A percentile compares a stretch with the other conserved stretches of the same genome.
These are phyloP conservation scores for Taiozyma sp. DNA, from an alignment of 1,139 yeast species.

Conservation along the genomic window DNA sequence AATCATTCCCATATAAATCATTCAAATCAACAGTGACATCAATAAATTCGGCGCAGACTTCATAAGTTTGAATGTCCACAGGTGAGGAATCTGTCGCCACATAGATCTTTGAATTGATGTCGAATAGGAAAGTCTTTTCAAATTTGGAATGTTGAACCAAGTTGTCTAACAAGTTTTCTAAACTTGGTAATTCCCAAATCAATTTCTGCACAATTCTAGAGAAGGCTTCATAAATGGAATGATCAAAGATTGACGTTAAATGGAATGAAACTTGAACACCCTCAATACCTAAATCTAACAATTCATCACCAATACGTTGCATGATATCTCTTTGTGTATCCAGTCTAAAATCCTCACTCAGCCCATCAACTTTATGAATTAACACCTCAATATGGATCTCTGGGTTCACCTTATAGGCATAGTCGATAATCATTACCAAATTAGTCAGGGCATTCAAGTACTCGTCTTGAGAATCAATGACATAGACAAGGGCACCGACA, in stretches of 20 bases:
- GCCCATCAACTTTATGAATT: slow-evolving; percentile 93
- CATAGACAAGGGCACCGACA: slow-evolving; percentile 92
- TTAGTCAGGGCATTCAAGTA: slow-evolving; percentile 88
- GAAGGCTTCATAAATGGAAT: slow-evolving; percentile 93
- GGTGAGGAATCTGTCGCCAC: slow-evolving; percentile 96
- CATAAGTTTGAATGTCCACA: slow-evolving; percentile 92
- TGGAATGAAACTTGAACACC: slow-evolving; percentile 91
- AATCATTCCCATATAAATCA: slow-evolving; percentile 48
- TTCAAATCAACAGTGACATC: slow-evolving; percentile 91
- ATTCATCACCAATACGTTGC: slow-evolving; percentile 93
- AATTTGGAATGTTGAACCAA: slow-evolving; percentile 85
- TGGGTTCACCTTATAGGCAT: slow-evolving; percentile 84
- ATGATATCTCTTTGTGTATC: slow-evolving; percentile 96
- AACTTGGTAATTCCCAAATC: slow-evolving; percentile 81
- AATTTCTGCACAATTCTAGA: slow-evolving; percentile 89
- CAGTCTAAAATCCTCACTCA: slow-evolving; percentile 86
- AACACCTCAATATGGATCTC: slow-evolving; percentile 84
- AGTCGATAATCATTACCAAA: slow-evolving; percentile 82
- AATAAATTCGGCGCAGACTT: slow-evolving; percentile 94
- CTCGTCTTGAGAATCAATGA: slow-evolving; percentile 93
- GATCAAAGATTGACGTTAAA: slow-evolving; percentile 90
- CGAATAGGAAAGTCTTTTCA: slow-evolving; percentile 90
- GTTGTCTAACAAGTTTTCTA: slow-evolving; percentile 86
- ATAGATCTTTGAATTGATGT: slow-evolving; percentile 88
- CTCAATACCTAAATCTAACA: slow-evolving; percentile 83